Percentiles rank a stretch among this genome's conserved stretches.
Evolutionary conservation across 225 moss, liverwort and hornwort genomes (phyloP).

Genomic region (Pleurozium schreberi): DNA sequence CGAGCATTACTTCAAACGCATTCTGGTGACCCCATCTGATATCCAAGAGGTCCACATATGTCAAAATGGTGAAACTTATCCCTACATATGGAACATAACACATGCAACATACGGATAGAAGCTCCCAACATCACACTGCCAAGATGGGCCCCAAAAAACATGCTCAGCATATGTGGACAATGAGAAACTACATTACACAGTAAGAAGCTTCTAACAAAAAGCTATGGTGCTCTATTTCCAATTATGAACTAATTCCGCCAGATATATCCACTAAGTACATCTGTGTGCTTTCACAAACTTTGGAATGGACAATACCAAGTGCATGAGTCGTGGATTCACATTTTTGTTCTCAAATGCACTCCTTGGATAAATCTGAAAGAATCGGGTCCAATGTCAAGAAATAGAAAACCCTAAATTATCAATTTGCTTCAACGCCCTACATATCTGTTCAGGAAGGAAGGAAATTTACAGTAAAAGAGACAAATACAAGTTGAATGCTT

Average conservation of each 20-base stretch:
- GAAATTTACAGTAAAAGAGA: neutral
- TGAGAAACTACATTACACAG: neutral
- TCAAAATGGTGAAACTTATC: neutral
- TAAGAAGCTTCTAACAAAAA: neutral
- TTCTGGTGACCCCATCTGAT: conserved; percentile 11
- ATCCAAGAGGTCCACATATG: neutral
- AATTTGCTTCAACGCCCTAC: neutral
- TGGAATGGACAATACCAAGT: neutral
- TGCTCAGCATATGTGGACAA: neutral
- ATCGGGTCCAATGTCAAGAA: neutral
- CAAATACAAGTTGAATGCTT: neutral
- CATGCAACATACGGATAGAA: neutral
- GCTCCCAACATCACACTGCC: neutral
- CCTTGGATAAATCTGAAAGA: neutral
- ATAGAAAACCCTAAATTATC: neutral
- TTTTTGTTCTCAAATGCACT: neutral
- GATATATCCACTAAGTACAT: no score
- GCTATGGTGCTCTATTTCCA: neutral
- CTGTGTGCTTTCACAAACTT: neutral
- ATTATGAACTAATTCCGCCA: neutral
- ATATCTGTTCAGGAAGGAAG: neutral
- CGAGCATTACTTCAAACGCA: neutral
- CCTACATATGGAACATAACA: neutral
- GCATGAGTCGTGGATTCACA: neutral
- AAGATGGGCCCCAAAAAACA: neutral